Percentiles rank a stretch among this genome's conserved stretches.
These are phyloP conservation scores for Tricholoma terreum DNA, from an alignment of 768 basidiomycete species.

Conservation along the genomic window DNA sequence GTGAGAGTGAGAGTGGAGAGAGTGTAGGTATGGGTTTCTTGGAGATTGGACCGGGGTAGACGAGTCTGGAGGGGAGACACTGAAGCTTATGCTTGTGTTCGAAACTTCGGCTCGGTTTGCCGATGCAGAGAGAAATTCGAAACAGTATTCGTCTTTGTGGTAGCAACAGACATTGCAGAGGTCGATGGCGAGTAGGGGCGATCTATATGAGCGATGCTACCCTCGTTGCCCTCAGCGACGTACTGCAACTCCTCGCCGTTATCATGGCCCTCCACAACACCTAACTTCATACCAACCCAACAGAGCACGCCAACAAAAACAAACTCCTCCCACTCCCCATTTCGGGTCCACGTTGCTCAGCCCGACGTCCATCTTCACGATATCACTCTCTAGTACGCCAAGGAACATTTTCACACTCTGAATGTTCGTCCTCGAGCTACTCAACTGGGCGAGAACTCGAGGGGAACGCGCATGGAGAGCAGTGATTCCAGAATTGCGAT, in stretches of 20 bases:
- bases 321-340: conserved; percentile 65
- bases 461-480: conserved; percentile 49
- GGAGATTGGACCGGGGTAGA: conserved; percentile 18
- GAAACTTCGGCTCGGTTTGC: conserved; percentile 23
- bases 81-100: conserved; percentile 26
- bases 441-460: conserved; percentile 1
- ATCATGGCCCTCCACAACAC: conserved; percentile 22
- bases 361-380: conserved; percentile 59
- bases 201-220: background rate
- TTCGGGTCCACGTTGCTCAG: conserved; percentile 63
- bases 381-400: conserved; percentile 66
- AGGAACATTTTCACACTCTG: conserved; percentile 74
- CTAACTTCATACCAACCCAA: conserved; percentile 56
- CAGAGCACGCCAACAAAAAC: conserved; percentile 64
- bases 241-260: background rate
- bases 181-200: conserved; percentile 27
- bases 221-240: background rate
- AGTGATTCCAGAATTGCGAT: conserved; percentile 68
- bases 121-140: conserved; percentile 19
- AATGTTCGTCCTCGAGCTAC: conserved; percentile 35
- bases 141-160: conserved; percentile 20
- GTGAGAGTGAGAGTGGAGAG: conserved; percentile 8
- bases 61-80: background rate
- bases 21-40: conserved; percentile 11
- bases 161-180: conserved; percentile 31